Conservation (phyloP, 2,329 filamentous ascomycete genomes). For the Plectosphaerella plurivora region DNA sequence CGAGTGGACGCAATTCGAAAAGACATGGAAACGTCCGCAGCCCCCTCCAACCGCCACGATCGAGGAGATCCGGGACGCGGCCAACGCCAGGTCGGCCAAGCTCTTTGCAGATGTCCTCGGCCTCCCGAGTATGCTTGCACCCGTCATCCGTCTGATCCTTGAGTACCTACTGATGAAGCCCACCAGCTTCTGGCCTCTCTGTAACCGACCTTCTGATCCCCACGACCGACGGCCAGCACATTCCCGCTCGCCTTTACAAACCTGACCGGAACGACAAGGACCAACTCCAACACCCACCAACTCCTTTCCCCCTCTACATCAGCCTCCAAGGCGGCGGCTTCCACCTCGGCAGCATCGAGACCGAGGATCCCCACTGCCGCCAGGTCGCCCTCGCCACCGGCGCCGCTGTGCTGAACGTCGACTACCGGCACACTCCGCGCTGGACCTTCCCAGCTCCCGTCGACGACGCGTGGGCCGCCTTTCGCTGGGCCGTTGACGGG, state of each 20-base stretch:
- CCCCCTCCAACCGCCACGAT: not conserved
- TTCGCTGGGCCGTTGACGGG: constrained; percentile 35
- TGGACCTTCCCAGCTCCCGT: constrained; percentile 45
- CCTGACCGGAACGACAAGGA: not conserved
- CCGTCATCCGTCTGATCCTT: too few relatives aligned
- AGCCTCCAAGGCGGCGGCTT: constrained; percentile 55
- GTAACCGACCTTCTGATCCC: not conserved
- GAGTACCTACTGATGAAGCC: too few relatives aligned
- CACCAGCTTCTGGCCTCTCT: not conserved
- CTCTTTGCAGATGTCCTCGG: not conserved
- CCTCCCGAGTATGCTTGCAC: not conserved
- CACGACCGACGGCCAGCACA: not conserved
- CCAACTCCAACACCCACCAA: not conserved
- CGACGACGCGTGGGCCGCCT: constrained; percentile 49
- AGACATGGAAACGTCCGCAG: not conserved
- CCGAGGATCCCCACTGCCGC: constrained; percentile 49
- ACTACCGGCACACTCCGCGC: constrained; percentile 56
- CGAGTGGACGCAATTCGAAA: not conserved
- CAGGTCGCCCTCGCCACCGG: constrained; percentile 14
- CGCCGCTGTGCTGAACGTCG: constrained; percentile 47
- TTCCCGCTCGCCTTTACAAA: not conserved
- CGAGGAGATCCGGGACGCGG: not conserved
- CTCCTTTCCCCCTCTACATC: constrained; percentile 41
- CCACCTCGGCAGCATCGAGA: constrained; percentile 46
- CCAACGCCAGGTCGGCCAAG: not conserved